Percentiles rank a stretch among this genome's conserved stretches.
Conservation (phyloP, 1,139 yeast species). For the Geotrichum aggregatum region DNA sequence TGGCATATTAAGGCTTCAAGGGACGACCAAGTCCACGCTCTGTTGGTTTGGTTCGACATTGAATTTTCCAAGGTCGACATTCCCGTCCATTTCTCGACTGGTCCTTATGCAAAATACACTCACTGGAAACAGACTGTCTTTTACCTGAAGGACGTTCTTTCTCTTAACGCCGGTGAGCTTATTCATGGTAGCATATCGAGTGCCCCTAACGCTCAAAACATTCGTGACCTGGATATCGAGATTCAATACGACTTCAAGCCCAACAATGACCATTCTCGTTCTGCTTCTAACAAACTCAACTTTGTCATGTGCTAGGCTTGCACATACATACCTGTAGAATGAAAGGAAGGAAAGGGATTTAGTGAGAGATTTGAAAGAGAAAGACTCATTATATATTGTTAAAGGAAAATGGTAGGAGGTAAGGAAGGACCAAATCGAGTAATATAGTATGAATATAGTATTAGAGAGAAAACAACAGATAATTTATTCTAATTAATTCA, state of each 20-base stretch:
- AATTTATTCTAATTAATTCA: too few relatives aligned
- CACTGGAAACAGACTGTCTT: conserved; percentile 96
- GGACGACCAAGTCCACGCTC: conserved; percentile 80
- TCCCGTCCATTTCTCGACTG: conserved; percentile 44
- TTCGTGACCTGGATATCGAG: conserved; percentile 55
- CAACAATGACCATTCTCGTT: conserved; percentile 37
- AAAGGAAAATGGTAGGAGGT: too few relatives aligned
- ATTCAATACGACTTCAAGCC: conserved; percentile 53
- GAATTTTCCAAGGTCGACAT: conserved; percentile 58
- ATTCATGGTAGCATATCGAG: conserved; percentile 69
- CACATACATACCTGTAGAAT: neutral
- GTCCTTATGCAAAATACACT: conserved; percentile 46
- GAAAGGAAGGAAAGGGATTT: neutral
- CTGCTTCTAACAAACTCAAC: conserved; percentile 10
- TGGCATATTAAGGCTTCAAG: conserved; percentile 71
- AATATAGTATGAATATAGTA: too few relatives aligned
- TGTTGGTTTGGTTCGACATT: conserved; percentile 92
- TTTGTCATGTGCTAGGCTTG: conserved; percentile 20
- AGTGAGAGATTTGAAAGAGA: neutral
- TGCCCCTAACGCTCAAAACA: conserved; percentile 71
- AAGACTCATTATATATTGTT: too few relatives aligned
- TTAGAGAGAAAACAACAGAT: too few relatives aligned
- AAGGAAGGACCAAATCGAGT: too few relatives aligned
- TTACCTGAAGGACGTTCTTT: conserved; percentile 78
- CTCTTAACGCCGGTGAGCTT: conserved; percentile 70